These are phyloP conservation scores for Nakazawaea laoshanensis DNA, from an alignment of 805 yeast species.

Conservation along the genomic window DNA sequence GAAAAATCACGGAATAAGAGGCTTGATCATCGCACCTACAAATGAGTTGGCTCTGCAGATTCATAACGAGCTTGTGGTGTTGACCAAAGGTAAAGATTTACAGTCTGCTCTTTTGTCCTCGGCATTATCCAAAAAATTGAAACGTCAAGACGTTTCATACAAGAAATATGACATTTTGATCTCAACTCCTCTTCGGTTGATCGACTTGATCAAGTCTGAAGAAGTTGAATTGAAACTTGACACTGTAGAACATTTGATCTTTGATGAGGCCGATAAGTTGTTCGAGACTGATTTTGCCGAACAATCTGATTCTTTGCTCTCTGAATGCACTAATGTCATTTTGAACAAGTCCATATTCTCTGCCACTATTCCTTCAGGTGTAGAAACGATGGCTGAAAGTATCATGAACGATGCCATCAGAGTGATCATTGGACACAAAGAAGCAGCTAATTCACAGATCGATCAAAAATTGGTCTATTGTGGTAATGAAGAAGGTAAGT, in stretches of 20 bases:
- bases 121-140: constrained; percentile 59
- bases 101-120: constrained; percentile 62
- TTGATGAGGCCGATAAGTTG: constrained; percentile 94
- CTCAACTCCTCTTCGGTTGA: constrained; percentile 82
- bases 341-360: constrained; percentile 77
- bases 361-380: constrained; percentile 91
- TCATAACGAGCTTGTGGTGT: constrained; percentile 51
- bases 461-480: constrained; percentile 80
- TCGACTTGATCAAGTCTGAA: constrained; percentile 63
- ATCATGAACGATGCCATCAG: constrained; percentile 84
- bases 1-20: constrained; percentile 49
- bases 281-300: constrained; percentile 82
- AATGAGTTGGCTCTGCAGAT: constrained; percentile 90
- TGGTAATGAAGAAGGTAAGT: constrained; percentile 94
- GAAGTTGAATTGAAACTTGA: constrained; percentile 43
- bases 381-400: constrained; percentile 78
- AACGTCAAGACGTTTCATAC: constrained; percentile 47
- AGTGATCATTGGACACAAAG: constrained; percentile 86
- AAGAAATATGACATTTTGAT: constrained; percentile 73
- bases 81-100: constrained; percentile 49
- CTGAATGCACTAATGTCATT: constrained; percentile 41
- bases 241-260: constrained; percentile 63
- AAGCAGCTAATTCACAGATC: constrained; percentile 79
- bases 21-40: constrained; percentile 86
- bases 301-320: constrained; percentile 82